A percentile compares a stretch with the other conserved stretches of the same genome.
phyloP scores from a whole-genome alignment of 2,329 filamentous ascomycete species.

The Aureobasidium zeae region DNA sequence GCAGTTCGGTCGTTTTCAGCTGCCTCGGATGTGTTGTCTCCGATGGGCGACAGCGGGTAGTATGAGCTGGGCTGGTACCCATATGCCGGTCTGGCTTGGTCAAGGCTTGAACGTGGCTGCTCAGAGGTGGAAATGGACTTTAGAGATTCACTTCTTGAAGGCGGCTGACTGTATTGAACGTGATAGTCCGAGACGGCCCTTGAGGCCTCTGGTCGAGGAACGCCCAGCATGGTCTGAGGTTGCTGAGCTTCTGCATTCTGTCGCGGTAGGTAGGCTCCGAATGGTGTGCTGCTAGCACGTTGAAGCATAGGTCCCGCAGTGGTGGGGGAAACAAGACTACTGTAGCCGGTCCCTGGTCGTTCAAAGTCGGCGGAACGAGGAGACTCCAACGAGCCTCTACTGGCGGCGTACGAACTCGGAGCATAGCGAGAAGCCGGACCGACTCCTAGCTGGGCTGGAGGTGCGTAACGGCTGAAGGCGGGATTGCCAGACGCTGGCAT shows the following conservation, averaged over 20 bases:
- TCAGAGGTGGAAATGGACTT: slow-evolving; percentile 16
- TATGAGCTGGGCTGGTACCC: slow-evolving; percentile 13
- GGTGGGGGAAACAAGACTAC: slow-evolving; percentile 7
- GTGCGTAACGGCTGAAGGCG: slow-evolving; percentile 25
- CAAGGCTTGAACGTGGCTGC: slow-evolving; percentile 13
- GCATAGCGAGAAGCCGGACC: slow-evolving; percentile 15
- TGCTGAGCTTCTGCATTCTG: slow-evolving; percentile 15
- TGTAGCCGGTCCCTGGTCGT: slow-evolving; percentile 15
- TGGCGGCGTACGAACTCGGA: slow-evolving; percentile 16
- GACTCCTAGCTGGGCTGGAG: slow-evolving; percentile 16
- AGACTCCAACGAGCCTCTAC: slow-evolving; percentile 13
- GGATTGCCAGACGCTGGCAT: slow-evolving; percentile 15
- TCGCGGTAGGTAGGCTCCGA: slow-evolving; percentile 15
- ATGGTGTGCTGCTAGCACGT: slow-evolving; percentile 16
- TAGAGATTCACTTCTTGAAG: slow-evolving; percentile 24
- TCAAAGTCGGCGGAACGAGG: slow-evolving; percentile 16
- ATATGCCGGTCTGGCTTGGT: slow-evolving; percentile 11
- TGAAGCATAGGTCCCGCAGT: slow-evolving; percentile 3
- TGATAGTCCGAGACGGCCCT: slow-evolving; percentile 25
- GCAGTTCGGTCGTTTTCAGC: neutral
- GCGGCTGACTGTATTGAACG: slow-evolving; percentile 22
- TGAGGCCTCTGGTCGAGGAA: slow-evolving; percentile 23
- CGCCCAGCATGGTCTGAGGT: slow-evolving; percentile 19
- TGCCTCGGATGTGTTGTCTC: slow-evolving; percentile 1
- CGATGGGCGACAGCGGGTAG: slow-evolving; percentile 1